Percentiles rank a stretch among this genome's conserved stretches.
These are phyloP conservation scores for Rhizoclosmatium sp. DNA, from an alignment of 192 early-diverging fungal species.

Conservation along the genomic window DNA sequence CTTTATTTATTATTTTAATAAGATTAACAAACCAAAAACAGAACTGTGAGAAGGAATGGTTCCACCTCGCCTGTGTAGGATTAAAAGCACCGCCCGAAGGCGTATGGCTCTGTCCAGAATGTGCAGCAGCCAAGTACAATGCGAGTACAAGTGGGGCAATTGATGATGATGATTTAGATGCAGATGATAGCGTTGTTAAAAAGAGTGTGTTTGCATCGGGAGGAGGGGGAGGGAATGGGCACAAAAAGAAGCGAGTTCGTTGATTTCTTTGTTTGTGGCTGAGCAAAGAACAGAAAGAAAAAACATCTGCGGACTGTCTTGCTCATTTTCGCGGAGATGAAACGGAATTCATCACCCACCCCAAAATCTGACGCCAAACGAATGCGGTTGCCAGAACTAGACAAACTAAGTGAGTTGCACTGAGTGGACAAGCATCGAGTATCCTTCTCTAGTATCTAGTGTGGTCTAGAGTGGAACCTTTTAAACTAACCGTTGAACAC, in stretches of 20 bases:
- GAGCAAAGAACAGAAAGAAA: too few relatives aligned
- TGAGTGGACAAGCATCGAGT: too few relatives aligned
- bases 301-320: too few relatives aligned
- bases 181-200: constrained; percentile 27
- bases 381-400: too few relatives aligned
- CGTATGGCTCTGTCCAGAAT: constrained; percentile 66
- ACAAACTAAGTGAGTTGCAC: too few relatives aligned
- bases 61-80: constrained; percentile 77
- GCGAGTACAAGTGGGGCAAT: neutral
- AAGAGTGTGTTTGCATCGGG: constrained; percentile 34
- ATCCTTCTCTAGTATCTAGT: too few relatives aligned
- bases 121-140: neutral
- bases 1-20: constrained; percentile 33
- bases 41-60: constrained; percentile 77
- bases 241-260: constrained; percentile 29
- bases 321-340: too few relatives aligned
- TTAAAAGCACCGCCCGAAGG: constrained; percentile 71
- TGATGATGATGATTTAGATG: constrained; percentile 32
- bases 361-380: too few relatives aligned
- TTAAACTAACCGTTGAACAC: too few relatives aligned
- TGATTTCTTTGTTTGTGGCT: neutral
- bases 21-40: constrained; percentile 24
- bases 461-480: too few relatives aligned
- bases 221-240: neutral
- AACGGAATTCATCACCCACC: too few relatives aligned